Evolutionary conservation across 257 asterid genomes (phyloP), one percentile per base, ranked within the genome.

Genomic region (Coffea eugenioides): DNA sequence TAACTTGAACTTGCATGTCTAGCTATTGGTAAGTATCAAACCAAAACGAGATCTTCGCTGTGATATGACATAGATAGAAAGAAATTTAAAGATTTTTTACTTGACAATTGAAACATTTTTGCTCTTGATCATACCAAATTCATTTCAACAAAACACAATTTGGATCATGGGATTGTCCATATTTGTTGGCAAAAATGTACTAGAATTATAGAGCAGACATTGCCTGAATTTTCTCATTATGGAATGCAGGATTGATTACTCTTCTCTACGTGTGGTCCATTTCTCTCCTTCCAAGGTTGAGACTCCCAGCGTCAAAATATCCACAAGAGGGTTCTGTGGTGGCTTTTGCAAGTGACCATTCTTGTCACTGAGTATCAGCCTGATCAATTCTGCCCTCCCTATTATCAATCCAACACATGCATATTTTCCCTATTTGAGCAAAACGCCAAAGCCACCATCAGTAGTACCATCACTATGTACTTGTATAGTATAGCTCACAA

Each of bases 181-280:
- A 51, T 8, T 49, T 49, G 54, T 49, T 12, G 0, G 14, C 18
- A 79, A 27, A 45, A 79, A 16, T 27, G 52, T 18, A 52, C n/a
- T n/a, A n/a, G n/a, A n/a, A n/a, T 11, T 21, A 31, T 41, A 36
- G 51, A 68, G 23, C 52, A 36, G 3, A 54, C 43, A 39, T 81
- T 75, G 80, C 90, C 82, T 76, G 80, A 5, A 87, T 5, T 56
- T 82, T 87, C 57, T 87, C 85, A 14, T 77, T 68, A 77, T 87
- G 86, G 69, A 87, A 87, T 21, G 90, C 86, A 25, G 88, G 88
- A 73, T 48, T 56, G 15, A 87, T 78, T 16, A 80, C 34, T 64
- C 79, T 80, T n/a, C n/a, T 80, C 88, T 84, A 7, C 87, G 77
- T 39, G 52, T 66, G 0, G 68, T 75, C 90, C 90, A 84, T 65